A percentile compares a stretch with the other conserved stretches of the same genome.
Evolutionary conservation across 257 asterid genomes (phyloP).

Genomic region (Ilex aquifolium): DNA sequence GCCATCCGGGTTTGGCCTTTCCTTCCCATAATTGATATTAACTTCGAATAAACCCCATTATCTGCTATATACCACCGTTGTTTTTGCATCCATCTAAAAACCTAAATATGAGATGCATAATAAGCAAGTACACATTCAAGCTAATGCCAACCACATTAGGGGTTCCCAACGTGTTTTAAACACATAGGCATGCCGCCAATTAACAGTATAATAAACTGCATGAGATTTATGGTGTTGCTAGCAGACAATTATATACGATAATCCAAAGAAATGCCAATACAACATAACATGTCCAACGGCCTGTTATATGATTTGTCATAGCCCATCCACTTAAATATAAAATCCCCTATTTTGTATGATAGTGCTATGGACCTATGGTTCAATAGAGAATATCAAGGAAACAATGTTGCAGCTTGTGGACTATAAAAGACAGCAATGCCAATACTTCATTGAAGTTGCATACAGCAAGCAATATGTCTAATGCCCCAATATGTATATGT

Average conservation of each 20-base stretch:
- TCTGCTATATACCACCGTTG: conserved; percentile 94
- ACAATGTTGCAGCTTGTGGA: too few species aligned
- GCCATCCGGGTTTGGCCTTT: conserved; percentile 94
- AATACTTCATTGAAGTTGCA: too few species aligned
- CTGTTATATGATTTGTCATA: neutral
- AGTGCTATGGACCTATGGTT: too few species aligned
- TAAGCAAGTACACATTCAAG: conserved; percentile 2
- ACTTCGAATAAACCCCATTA: conserved; percentile 87
- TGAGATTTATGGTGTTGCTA: neutral
- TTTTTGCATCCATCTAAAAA: conserved; percentile 99
- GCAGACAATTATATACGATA: too few species aligned
- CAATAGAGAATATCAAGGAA: too few species aligned
- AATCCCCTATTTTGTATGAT: too few species aligned
- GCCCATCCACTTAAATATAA: too few species aligned
- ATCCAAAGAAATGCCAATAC: neutral
- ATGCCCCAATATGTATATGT: too few species aligned
- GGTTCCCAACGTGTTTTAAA: neutral
- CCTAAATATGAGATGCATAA: conserved; percentile 33
- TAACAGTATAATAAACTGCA: neutral
- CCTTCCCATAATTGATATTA: conserved; percentile 94
- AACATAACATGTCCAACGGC: neutral
- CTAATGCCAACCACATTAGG: neutral
- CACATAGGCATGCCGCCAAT: neutral
- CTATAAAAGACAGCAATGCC: too few species aligned
- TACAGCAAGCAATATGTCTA: too few species aligned